Evolutionary conservation across 202 grass and related monocot genomes (phyloP), one percentile per base, ranked within the genome.

Genomic region (Dendrocalamus latiflorus): DNA sequence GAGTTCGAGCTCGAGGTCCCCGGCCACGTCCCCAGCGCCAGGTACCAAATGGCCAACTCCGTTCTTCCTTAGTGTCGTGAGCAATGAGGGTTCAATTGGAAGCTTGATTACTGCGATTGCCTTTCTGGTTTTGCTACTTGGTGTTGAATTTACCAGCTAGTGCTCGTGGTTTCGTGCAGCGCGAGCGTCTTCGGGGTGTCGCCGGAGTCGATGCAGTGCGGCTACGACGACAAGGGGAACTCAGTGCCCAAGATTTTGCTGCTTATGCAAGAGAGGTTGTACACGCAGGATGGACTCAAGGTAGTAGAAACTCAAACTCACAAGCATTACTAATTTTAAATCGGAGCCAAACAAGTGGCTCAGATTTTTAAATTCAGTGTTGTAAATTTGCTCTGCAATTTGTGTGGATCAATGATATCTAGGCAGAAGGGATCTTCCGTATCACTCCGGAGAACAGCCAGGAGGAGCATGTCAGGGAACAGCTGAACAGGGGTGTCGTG

Each of bases 141-240:
- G 26, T 9, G 42, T n/a, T 21, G 24, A 21, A 77, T 24, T n/a
- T 66, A 26, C 56, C 22, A 1, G 58, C 25, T 39, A 21, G 13
- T 39, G 36, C 28, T 78, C 16, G 37, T 57, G 41, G 34, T 75
- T 79, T 83, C 49, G 9, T 88, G 68, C 68, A 98, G 95, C 67
- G 87, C 90, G 9, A 98, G 92, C 69, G 92, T 95, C 1, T 98
- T 95, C 30, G 92, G 92, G 16, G 92, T 98, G 57, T 98, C 95
- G 8, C 86, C 95, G 21, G 92, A 98, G 81, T 98, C 90, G 43
- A 98, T 98, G 95, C 95, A 98, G 70, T 98, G 92, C 49, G 83
- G 79, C 43, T 91, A 89, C 28, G 95, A 98, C n/a, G 83, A 84
- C 14, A 98, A 79, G 58, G 92, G 95, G 15, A 98, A 98, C 81